Percentiles rank a stretch among this genome's conserved stretches.
These are phyloP conservation scores for Tetrahymena malaccensis DNA, from an alignment of 73 alveolate genomes.

Conservation along the genomic window DNA sequence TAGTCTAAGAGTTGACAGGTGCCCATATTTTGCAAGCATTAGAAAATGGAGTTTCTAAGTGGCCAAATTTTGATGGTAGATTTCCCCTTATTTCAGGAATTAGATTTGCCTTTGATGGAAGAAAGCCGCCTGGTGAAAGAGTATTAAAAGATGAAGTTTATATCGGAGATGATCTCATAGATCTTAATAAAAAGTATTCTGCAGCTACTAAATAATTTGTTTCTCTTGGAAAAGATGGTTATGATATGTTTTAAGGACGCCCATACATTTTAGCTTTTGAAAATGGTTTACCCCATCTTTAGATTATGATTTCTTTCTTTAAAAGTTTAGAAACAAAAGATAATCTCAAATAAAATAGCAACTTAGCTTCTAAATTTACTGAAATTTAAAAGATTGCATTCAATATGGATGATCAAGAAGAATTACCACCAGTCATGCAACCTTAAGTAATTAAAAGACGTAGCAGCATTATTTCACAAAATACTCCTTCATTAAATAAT, in stretches of 20 bases:
- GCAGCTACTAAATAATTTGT: not conserved
- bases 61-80: conserved; percentile 46
- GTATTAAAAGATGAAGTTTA: not conserved
- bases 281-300: not conserved
- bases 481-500: not conserved
- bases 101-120: conserved; percentile 1
- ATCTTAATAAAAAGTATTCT: not conserved
- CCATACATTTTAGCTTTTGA: not conserved
- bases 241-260: not conserved
- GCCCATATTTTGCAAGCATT: conserved; percentile 29
- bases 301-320: not conserved
- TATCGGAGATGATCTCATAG: not conserved
- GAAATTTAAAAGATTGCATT: not conserved
- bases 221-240: not conserved
- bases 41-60: conserved; percentile 51
- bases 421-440: not conserved
- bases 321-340: not conserved
- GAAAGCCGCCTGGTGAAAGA: conserved; percentile 3
- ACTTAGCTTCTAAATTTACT: not conserved
- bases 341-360: not conserved
- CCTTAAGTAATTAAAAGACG: not conserved
- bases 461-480: not conserved
- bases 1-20: conserved; percentile 46
- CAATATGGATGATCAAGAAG: not conserved
- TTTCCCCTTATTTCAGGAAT: conserved; percentile 28